Base-by-base conservation (phyloP, 2,329 filamentous ascomycete species). In the Nemania abortiva region DNA sequence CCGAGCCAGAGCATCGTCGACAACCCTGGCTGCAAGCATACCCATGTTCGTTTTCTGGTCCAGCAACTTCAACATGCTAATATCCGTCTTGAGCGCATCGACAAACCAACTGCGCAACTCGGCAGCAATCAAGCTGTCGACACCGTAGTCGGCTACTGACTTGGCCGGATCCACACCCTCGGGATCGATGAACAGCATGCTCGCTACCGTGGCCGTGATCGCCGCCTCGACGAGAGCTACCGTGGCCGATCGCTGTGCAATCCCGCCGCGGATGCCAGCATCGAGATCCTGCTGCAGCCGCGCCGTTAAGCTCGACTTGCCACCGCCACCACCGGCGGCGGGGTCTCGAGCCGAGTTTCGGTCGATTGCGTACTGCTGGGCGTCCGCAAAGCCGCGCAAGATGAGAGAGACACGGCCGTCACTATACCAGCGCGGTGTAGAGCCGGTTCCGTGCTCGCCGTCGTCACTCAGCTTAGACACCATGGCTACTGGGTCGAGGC, bases 401-500 rank as follows among this genome's bases (percentile, higher is more conserved):
- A 62, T 34, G 6, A 54, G 22, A 5, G 59, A 54, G 11, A 54
- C 59, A 13, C 59, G 59, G 1, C 49, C 49, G 37, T 62, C 59
- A 2, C 11, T 34, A 24, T 45, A 47, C 59, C 59, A 62, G 1
- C 59, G 59, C 27, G 59, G 59, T 27, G 22, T 53, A 27, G 56
- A 56, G 2, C 10, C n/a, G 29, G 7, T 2, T 56, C 66, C 18
- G 5, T 27, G 24, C 24, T 27, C 24, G 24, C 24, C 24, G 24
- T 5, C 39, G 5, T 50, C 61, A n/a, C 22, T 5, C 50, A 11
- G 6, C 15, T 56, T 49, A 4, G 6, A 18, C 0, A 63, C 65
- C 63, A 78, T 71, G 2, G 18, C 72, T 13, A 56, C 62, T 0
- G 78, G 78, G 47, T 80, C 77, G 2, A 78, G 31, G 53, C 70